Evolutionary conservation across 2,329 filamentous ascomycete genomes (phyloP).

Genomic region (Pezicula carpinea): DNA sequence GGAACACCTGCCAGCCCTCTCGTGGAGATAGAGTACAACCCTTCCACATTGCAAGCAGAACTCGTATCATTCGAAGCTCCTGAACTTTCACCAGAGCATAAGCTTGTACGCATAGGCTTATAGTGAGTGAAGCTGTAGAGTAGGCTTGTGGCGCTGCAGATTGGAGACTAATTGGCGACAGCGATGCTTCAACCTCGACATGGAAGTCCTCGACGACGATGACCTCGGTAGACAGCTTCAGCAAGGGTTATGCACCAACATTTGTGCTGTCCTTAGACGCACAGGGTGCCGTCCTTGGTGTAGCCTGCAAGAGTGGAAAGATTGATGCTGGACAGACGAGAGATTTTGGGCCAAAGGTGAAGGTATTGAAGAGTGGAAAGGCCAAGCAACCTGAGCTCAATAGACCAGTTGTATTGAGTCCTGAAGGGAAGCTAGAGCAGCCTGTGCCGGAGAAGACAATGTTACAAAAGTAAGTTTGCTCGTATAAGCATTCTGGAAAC

Average conservation of each 20-base stretch:
- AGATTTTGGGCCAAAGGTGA: slow-evolving; percentile 58
- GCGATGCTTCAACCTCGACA: slow-evolving; percentile 36
- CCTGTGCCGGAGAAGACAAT: slow-evolving; percentile 57
- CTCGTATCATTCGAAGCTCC: slow-evolving; percentile 53
- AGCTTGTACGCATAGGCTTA: slow-evolving; percentile 52
- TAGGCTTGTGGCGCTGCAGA: too few relatives aligned
- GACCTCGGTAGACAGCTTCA: slow-evolving; percentile 51
- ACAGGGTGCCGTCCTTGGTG: slow-evolving; percentile 42
- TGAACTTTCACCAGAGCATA: slow-evolving; percentile 39
- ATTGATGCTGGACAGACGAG: slow-evolving; percentile 62
- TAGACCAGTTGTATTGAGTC: slow-evolving; percentile 56
- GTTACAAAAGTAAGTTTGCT: slow-evolving; percentile 55
- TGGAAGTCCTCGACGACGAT: slow-evolving; percentile 55
- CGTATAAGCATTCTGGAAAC: background rate
- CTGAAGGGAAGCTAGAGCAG: slow-evolving; percentile 54
- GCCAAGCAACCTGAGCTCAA: slow-evolving; percentile 58
- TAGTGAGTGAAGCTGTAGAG: slow-evolving; percentile 28
- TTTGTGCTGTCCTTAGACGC: slow-evolving; percentile 48
- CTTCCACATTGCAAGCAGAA: slow-evolving; percentile 37
- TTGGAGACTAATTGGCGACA: too few relatives aligned
- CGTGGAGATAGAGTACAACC: slow-evolving; percentile 53
- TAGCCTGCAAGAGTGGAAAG: slow-evolving; percentile 47
- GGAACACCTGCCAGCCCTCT: slow-evolving; percentile 44
- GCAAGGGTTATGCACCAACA: slow-evolving; percentile 55
- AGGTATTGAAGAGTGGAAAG: slow-evolving; percentile 40